Evolutionary conservation across 164 flowering plant genomes (phyloP), one percentile per base, ranked within the genome.

Genomic region (Santalum album): DNA sequence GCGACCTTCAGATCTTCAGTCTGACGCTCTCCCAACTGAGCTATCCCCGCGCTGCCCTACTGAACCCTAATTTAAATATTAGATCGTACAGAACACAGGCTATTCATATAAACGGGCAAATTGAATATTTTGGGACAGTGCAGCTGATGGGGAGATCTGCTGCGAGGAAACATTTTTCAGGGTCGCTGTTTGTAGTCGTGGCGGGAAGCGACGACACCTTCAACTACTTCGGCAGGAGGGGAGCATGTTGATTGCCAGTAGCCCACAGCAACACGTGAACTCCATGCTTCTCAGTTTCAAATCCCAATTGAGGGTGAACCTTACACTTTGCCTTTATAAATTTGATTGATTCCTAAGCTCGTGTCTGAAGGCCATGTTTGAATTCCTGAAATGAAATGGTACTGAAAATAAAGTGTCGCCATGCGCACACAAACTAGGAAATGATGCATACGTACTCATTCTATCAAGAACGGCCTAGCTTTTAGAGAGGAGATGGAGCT

Each of bases 1-100:
- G 82, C 67, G 88, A 77, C 86, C 84, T 84, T 82, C 86, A 82
- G 80, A 82, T 84, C 88, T 84, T 82, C 86, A 82, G 86, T 82
- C 84, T 84, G 81, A 38, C 42, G 42, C 42, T 38, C 42, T 38
- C 42, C 42, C 42, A 38, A 38, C 42, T 38, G 42, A 38, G 42
- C 42, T 38, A 38, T 38, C 42, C 42, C 42, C 42, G 42, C 42
- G 42, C 9, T 29, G 4, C 6, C 34, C 9, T 3, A 29, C 4
- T 9, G 34, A 29, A 29, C 34, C 34, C 9, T 29, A 29, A 4
- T 29, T 4, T 29, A 4, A 36, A 36, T 42, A 9, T n/a, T 17
- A 9, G 42, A 38, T 42, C 3, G 18, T 25, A 17, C 22, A 12
- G 65, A 86, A 84, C 20, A 43, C 78, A 71, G 34, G 58, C 76